Evolutionary conservation across 106 monocot species (phyloP).

Genomic region (Dioscorea zingiberensis): DNA sequence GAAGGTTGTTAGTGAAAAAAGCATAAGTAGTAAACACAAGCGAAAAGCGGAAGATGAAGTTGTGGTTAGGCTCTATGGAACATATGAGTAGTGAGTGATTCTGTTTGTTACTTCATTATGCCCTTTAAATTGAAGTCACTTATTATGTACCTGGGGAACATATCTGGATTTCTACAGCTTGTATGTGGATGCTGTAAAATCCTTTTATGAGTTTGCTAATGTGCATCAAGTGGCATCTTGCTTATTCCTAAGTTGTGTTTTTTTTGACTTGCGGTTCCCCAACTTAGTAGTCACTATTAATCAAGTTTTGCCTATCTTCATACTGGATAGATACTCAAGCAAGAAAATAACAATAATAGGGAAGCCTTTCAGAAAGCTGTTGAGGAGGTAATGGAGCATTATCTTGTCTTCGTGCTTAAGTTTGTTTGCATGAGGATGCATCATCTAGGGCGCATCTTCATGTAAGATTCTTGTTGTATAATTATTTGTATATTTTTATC

Average conservation of each 20-base stretch:
- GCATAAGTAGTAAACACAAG: slow-evolving; percentile 13
- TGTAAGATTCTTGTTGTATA: too few relatives aligned
- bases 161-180: slow-evolving; percentile 13
- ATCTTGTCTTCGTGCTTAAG: not conserved
- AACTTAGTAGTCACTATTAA: not conserved
- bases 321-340: slow-evolving; percentile 23
- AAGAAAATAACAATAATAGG: slow-evolving; percentile 20
- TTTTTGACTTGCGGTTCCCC: not conserved
- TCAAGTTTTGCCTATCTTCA: not conserved
- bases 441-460: too few relatives aligned
- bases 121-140: not conserved
- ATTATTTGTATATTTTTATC: not conserved
- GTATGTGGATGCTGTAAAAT: too few relatives aligned
- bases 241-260: not conserved
- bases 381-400: slow-evolving; percentile 23
- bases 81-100: slow-evolving; percentile 42
- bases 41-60: slow-evolving; percentile 33
- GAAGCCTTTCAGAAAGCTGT: slow-evolving; percentile 37
- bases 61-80: slow-evolving; percentile 49
- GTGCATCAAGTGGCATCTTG: slow-evolving; percentile 13
- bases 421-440: too few relatives aligned
- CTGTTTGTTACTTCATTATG: not conserved
- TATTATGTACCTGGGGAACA: not conserved
- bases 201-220: slow-evolving; percentile 45
- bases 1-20: slow-evolving; percentile 37